Conservation (phyloP, 495 filamentous ascomycete species). For the Acidomyces sp. region DNA sequence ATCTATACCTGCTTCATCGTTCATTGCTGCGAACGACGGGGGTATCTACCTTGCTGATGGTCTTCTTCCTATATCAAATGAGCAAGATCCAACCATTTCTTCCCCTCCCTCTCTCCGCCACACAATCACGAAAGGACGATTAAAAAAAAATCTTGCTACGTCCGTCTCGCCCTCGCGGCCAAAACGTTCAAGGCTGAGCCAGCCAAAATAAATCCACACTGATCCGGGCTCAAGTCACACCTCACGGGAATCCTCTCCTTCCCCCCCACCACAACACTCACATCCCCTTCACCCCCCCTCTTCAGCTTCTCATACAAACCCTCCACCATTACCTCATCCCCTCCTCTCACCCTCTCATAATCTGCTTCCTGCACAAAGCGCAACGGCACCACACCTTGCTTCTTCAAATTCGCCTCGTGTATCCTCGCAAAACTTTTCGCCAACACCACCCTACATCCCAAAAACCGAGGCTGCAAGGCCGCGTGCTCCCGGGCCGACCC, state of each 20-base stretch:
- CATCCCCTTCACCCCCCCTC: conserved; percentile 57
- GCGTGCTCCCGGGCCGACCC: conserved; percentile 91
- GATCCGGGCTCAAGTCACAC: conserved; percentile 76
- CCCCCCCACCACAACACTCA: conserved; percentile 53
- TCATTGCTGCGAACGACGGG: too few relatives aligned
- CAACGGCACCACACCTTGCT: conserved; percentile 90
- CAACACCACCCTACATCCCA: conserved; percentile 78
- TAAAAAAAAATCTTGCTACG: too few relatives aligned
- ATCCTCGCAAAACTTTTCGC: conserved; percentile 89
- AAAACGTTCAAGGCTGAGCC: conserved; percentile 91
- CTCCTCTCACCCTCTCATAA: conserved; percentile 68
- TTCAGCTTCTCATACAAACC: conserved; percentile 71
- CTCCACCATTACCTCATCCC: conserved; percentile 67
- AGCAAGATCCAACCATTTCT: too few relatives aligned
- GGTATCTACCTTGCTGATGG: too few relatives aligned
- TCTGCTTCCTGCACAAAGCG: conserved; percentile 78
- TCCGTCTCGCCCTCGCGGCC: too few relatives aligned
- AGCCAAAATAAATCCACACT: conserved; percentile 80
- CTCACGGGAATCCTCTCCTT: conserved; percentile 47
- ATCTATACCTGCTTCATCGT: too few relatives aligned
- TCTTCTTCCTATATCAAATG: too few relatives aligned
- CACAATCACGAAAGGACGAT: too few relatives aligned
- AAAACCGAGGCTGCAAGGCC: conserved; percentile 86
- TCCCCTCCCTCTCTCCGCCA: too few relatives aligned
- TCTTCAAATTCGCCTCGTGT: conserved; percentile 98